Evolutionary conservation across 371 early-diverging fungal species (phyloP), one percentile per base, ranked within the genome.

Genomic region (Syncephalastrum contaminatum): DNA sequence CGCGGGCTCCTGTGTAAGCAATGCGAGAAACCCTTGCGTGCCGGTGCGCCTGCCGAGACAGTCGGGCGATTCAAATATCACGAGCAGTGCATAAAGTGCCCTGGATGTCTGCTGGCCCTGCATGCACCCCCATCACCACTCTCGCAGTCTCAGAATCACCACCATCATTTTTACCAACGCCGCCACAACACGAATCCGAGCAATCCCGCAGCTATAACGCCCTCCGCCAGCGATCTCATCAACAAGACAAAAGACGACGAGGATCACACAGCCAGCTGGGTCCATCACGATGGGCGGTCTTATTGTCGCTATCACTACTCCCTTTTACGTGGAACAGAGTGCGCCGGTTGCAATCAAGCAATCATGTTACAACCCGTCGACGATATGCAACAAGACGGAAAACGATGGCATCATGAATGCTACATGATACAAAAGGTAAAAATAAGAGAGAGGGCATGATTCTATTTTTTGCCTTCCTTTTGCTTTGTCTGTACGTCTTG

Each of bases 341-440:
- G 97, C 67, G 86, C 91, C 4, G 96, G 97, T 15, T 97, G 97
- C 64, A 75, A 85, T 57, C 90, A 88, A 49, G 91, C 93, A 18
- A 93, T 97, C 39, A 72, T 97, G 58, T 88, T 88, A 67, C 88
- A 91, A 52, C 95, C 90, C 69, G 85, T 96, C 25, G 92, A 96
- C 64, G 88, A 90, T 48, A 85, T 76, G 48, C 69, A 75, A 27
- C 85, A 88, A 58, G 75, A 81, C 56, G 72, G 79, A 48, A 85
- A 84, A 53, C 87, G 87, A 41, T 98, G 97, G 94, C 98, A 98
- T 71, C 96, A 96, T 13, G 94, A 95, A 68, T 98, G 98, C 69
- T 98, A 95, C 70, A 95, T 95, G 93, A 94, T 97, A 46, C 89
- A 92, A 75, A 95, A 90, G 73, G 76, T 75, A 72, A 25, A 25